These are phyloP conservation scores for Pseudogymnoascus sp. DNA, from an alignment of 2,329 filamentous ascomycete species.

Conservation along the genomic window DNA sequence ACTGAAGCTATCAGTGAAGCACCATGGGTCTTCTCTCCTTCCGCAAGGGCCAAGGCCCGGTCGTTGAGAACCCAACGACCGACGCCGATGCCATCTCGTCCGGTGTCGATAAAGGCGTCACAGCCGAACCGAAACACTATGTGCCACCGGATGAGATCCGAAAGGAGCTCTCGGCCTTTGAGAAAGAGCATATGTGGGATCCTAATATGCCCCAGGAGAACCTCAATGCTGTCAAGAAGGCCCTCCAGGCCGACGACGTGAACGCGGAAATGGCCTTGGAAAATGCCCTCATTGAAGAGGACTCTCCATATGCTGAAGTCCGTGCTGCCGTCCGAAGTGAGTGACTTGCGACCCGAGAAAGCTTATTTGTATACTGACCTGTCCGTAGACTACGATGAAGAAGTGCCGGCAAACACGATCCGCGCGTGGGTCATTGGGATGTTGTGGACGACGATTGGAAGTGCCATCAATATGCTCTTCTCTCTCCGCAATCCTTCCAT, in stretches of 20 bases:
- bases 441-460: constrained; percentile 14
- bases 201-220: constrained; percentile 21
- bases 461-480: constrained; percentile 26
- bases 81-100: not conserved
- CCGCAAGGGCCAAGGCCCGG: not conserved
- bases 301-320: constrained; percentile 58
- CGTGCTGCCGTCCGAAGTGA: constrained; percentile 55
- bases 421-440: constrained; percentile 49
- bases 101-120: not conserved
- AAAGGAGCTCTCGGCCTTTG: not conserved
- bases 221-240: constrained; percentile 18
- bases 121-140: not conserved
- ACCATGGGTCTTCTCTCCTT: constrained; percentile 5
- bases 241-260: constrained; percentile 19
- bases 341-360: constrained; percentile 47
- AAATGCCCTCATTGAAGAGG: constrained; percentile 40
- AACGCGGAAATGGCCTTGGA: constrained; percentile 31
- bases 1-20: not conserved
- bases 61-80: not conserved
- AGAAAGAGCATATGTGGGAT: constrained; percentile 15
- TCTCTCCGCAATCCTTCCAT: constrained; percentile 24
- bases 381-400: constrained; percentile 44
- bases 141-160: not conserved
- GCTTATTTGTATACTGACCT: constrained; percentile 15
- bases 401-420: constrained; percentile 58